Evolutionary conservation across 345 rosid species (phyloP), one percentile per base, ranked within the genome.

Genomic region (Brassica cretica): DNA sequence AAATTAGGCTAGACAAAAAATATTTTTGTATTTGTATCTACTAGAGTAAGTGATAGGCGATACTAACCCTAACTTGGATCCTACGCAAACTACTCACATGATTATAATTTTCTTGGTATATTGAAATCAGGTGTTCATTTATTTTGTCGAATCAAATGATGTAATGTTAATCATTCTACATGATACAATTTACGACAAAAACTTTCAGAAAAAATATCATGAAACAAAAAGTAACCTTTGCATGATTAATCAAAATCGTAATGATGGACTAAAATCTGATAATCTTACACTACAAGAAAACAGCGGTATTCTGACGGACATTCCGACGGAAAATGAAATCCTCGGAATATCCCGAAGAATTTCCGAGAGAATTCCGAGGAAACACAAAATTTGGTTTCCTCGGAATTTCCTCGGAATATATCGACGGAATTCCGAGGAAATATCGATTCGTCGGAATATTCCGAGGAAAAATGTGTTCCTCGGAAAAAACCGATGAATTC

Each of bases 111-210:
- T 75, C 8, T 24, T 32, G 8, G 30, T 55, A 35, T 33, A 55
- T 8, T 32, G 27, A 65, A 32, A 18, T 33, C 15, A 12, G 33
- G 6, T 46, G 15, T 46, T 44, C 4, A 3, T 37, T 39, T 39
- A 10, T 39, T 39, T 9, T 44, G 53, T 44, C 53, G 15, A 14
- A 46, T 46, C 15, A 46, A 12, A 46, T 46, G 6, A 12, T 12
- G 6, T 12, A 14, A 7, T 35, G 12, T 21, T 9, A 53, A 65
- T 19, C 46, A 27, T 51, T 69, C 21, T 32, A 62, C 69, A 69
- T 61, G 8, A 76, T 46, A 32, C 18, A 68, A 51, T 59, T 68
- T 29, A 29, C 7, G 64, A 76, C 70, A 76, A 30, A 9, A 76
- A 69, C 37, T 44, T 62, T 61, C 53, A 35, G 18, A 19, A 33